A percentile compares a stretch with the other conserved stretches of the same genome.
Conservation (phyloP, 176 grass and related monocot genomes). For the Dactylis glomerata region DNA sequence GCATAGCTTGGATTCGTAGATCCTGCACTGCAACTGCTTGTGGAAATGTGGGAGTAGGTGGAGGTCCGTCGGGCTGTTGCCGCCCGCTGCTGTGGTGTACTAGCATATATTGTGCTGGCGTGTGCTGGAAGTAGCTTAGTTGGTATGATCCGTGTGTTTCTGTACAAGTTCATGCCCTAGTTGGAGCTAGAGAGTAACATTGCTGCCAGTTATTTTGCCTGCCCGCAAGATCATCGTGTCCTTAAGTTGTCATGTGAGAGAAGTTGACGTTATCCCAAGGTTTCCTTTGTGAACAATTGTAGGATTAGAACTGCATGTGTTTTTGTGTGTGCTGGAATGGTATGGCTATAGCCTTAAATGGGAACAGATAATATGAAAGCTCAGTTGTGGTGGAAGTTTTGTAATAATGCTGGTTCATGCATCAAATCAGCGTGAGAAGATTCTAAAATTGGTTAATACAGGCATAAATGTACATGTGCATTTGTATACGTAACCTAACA, state of each 20-base stretch:
- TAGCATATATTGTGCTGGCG: neutral
- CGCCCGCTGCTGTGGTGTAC: neutral
- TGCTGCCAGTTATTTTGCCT: too few relatives aligned
- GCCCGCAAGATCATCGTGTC: too few relatives aligned
- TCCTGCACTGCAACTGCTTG: constrained; percentile 6
- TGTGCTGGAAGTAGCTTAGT: neutral
- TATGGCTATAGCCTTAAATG: neutral
- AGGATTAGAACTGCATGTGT: neutral
- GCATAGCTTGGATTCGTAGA: neutral
- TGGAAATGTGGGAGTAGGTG: constrained; percentile 32
- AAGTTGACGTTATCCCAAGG: neutral
- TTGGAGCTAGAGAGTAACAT: neutral
- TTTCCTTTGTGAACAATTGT: neutral
- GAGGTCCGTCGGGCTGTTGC: neutral
- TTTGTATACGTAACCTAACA: neutral
- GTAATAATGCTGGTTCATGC: neutral
- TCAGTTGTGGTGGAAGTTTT: neutral
- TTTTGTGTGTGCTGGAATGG: neutral
- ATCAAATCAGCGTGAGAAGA: neutral
- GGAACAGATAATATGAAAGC: neutral
- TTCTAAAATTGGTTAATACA: neutral
- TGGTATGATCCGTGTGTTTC: neutral
- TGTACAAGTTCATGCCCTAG: neutral
- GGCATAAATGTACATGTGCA: neutral
- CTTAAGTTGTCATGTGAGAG: neutral